Conservation (phyloP, 2,329 filamentous ascomycete species). For the Hypoxylon sp. region DNA sequence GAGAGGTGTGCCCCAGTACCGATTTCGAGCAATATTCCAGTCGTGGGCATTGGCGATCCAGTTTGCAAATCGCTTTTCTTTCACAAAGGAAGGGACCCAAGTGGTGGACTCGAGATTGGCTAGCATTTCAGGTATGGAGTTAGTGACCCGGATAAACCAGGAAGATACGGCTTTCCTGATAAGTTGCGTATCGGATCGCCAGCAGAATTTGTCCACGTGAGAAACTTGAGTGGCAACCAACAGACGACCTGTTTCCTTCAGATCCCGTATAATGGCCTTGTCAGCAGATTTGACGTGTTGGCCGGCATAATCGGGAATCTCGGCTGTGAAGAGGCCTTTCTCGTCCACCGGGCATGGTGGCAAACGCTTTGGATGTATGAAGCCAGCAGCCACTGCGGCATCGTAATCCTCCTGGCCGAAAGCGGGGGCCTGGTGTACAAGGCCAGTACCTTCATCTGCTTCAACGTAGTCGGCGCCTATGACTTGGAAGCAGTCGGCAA, state of each 20-base stretch:
- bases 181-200: conserved; percentile 92
- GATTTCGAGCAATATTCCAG: conserved; percentile 95
- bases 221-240: conserved; percentile 89
- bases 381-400: conserved; percentile 80
- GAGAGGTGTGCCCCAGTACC: conserved; percentile 96
- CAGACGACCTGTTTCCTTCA: conserved; percentile 82
- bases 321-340: conserved; percentile 81
- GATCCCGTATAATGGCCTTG: conserved; percentile 90
- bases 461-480: conserved; percentile 90
- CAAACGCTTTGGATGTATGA: conserved; percentile 81
- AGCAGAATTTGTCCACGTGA: conserved; percentile 95
- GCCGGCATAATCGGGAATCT: conserved; percentile 85
- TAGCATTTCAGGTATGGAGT: conserved; percentile 90
- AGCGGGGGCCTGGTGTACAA: conserved; percentile 93
- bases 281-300: conserved; percentile 94
- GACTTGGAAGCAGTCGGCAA: conserved; percentile 76
- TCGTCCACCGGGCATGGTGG: conserved; percentile 96
- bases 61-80: conserved; percentile 90
- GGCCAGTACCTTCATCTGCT: conserved; percentile 89
- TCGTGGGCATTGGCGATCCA: conserved; percentile 94
- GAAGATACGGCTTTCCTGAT: conserved; percentile 94
- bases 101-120: conserved; percentile 89
- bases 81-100: conserved; percentile 93
- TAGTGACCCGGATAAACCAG: conserved; percentile 93
- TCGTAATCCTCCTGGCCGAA: conserved; percentile 98